Evolutionary conservation across 257 asterid genomes (phyloP).

Genomic region (Petunia axillaris): DNA sequence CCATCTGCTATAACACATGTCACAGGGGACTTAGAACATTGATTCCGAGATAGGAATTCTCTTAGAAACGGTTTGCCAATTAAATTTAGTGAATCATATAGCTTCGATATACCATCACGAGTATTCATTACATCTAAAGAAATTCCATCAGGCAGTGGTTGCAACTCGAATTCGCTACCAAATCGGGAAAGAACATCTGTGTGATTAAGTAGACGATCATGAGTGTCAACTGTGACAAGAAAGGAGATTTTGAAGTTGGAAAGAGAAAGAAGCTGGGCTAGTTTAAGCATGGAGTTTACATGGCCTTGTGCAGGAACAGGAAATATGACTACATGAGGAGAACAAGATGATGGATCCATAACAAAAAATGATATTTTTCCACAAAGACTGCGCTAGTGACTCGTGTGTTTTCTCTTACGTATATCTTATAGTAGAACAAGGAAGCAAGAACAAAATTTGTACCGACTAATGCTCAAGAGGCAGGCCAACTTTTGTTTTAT

Average conservation of each 20-base stretch:
- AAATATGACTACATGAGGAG: conserved; percentile 34
- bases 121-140: conserved; percentile 15
- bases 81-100: conserved; percentile 39
- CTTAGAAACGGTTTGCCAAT: conserved; percentile 40
- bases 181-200: neutral
- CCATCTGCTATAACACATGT: conserved; percentile 52
- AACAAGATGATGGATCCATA: neutral
- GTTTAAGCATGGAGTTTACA: conserved; percentile 33
- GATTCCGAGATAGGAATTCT: conserved; percentile 39
- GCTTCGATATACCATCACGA: conserved; percentile 33
- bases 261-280: conserved; percentile 32
- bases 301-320: conserved; percentile 33
- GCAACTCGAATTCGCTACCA: conserved; percentile 21
- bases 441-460: too few species aligned
- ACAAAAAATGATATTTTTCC: neutral
- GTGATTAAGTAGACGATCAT: conserved; percentile 24
- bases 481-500: too few species aligned
- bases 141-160: conserved; percentile 29
- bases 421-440: too few species aligned
- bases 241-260: conserved; percentile 27
- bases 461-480: too few species aligned
- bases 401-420: too few species aligned
- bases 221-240: conserved; percentile 20
- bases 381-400: neutral
- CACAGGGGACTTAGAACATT: conserved; percentile 22